phyloP scores from a whole-genome alignment of 306 rosid genomes.

The Trifolium dubium region DNA sequence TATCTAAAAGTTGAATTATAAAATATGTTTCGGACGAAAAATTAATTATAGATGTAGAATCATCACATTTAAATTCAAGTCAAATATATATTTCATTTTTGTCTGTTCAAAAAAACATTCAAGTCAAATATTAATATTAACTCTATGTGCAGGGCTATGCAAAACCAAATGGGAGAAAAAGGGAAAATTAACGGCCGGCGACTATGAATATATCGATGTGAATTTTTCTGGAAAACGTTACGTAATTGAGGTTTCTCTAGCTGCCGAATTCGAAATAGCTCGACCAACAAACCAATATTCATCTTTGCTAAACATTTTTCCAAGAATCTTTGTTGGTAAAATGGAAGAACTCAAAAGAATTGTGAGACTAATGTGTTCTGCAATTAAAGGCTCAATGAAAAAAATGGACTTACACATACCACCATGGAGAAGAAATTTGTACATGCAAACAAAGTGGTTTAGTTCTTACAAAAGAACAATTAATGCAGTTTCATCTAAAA shows the following conservation, averaged over 20 bases:
- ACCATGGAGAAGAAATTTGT: conserved; percentile 86
- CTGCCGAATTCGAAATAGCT: conserved; percentile 68
- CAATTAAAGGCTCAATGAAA: conserved; percentile 72
- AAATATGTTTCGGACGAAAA: neutral
- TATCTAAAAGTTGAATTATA: too few relatives aligned
- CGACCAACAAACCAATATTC: conserved; percentile 69
- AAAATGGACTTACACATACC: conserved; percentile 55
- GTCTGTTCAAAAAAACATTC: too few relatives aligned
- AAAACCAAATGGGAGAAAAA: conserved; percentile 76
- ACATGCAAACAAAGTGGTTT: conserved; percentile 84
- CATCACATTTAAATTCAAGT: too few relatives aligned
- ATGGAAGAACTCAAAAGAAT: conserved; percentile 60
- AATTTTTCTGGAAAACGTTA: conserved; percentile 57
- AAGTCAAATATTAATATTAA: too few relatives aligned
- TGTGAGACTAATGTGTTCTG: conserved; percentile 65
- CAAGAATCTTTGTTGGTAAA: conserved; percentile 62
- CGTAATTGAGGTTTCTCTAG: conserved; percentile 63
- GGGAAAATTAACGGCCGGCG: conserved; percentile 61
- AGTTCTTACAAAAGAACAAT: conserved; percentile 72
- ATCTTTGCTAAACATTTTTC: conserved; percentile 60
- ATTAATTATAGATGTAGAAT: too few relatives aligned
- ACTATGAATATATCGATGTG: conserved; percentile 74
- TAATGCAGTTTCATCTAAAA: conserved; percentile 44
- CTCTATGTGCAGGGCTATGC: conserved; percentile 70
- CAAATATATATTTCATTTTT: too few relatives aligned